Evolutionary conservation across 345 rosid genomes (phyloP), one percentile per base, ranked within the genome.

Genomic region (Hibiscus trionum): DNA sequence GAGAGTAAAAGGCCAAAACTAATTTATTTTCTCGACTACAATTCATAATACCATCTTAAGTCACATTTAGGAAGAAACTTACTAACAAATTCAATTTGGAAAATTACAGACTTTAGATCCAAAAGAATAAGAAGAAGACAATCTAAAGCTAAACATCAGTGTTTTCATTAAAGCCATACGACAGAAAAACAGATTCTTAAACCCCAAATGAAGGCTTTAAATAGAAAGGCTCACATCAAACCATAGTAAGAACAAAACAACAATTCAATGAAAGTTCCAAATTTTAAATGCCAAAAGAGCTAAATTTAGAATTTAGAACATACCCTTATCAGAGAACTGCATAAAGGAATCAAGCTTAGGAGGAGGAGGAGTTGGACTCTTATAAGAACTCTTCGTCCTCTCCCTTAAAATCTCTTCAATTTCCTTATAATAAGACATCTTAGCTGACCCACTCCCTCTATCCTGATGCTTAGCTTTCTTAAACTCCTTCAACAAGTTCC

Each of bases 371-470:
- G 87, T 63, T 63, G 91, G 89, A 60, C 88, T 78, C 84, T 91
- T 93, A 58, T 80, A 93, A 1, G 82, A 70, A 78, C 72, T 85
- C 83, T 89, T 95, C 68, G 82, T 83, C 81, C 98, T 87, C 79
- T 88, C 96, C 73, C 85, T 88, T 79, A 95, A 86, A 81, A 95
- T 92, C 72, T 90, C 97, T 67, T 92, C 99, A 83, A 95, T 92
- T 84, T 95, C 99, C 76, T 89, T 95, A 75, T 87, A 90, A 77
- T 87, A 90, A 8, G 96, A 88, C 97, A 90, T 94, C 85, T 91
- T 94, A 0, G 93, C 96, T 2, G 93, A 87, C 61, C 91, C 95
- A 65, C 90, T 83, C 0, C 88, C 93, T 61, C 88, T 82, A 15
- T 91, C 92, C 26, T 88, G 97, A 73, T 91, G 88, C 84, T 83